Evolutionary conservation across 441 rosid genomes (phyloP), one percentile per base, ranked within the genome.

Genomic region (Mallotus japonicus): DNA sequence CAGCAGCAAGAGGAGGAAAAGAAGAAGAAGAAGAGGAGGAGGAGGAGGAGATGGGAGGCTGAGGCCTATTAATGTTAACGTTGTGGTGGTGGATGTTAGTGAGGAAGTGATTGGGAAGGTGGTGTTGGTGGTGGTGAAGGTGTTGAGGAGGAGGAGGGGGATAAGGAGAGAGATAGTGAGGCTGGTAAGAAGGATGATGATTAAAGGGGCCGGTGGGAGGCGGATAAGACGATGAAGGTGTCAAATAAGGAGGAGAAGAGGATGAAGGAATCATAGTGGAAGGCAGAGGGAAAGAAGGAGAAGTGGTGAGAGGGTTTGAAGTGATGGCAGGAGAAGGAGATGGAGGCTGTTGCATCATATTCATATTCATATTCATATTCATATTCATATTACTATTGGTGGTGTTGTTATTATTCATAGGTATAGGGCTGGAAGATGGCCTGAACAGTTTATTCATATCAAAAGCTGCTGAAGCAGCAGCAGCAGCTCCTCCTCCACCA

Each of bases 191-290:
- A 63, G 73, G 76, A 15, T 51, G 56, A 7, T 56, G 60, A 17
- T 81, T 82, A 80, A 80, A 84, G 9, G 88, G 86, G 3, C 86
- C 84, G 19, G 86, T 55, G 61, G 88, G 85, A 12, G 89, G 89
- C 71, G 90, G 90, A 60, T 81, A 88, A 22, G 89, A 89, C 7
- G 88, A 85, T 56, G 88, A 83, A 1, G 92, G 86, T 8, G 82
- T 70, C 7, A 80, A 76, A 75, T 77, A 84, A 9, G 32, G 32
- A 28, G 32, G 32, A 28, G 32, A 28, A 28, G 85, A 81, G 9
- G 82, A 75, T 44, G 79, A 54, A 51, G 78, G 60, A 59, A 51
- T 56, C 47, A 32, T 8, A 7, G 85, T 67, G 1, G 84, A 51
- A 56, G 85, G 85, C 16, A 80, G 78, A 24, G 88, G 81, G 55